A percentile compares a stretch with the other conserved stretches of the same genome.
Evolutionary conservation across 2,329 filamentous ascomycete species (phyloP).

Genomic region (Ploettnerulaceae sp.): DNA sequence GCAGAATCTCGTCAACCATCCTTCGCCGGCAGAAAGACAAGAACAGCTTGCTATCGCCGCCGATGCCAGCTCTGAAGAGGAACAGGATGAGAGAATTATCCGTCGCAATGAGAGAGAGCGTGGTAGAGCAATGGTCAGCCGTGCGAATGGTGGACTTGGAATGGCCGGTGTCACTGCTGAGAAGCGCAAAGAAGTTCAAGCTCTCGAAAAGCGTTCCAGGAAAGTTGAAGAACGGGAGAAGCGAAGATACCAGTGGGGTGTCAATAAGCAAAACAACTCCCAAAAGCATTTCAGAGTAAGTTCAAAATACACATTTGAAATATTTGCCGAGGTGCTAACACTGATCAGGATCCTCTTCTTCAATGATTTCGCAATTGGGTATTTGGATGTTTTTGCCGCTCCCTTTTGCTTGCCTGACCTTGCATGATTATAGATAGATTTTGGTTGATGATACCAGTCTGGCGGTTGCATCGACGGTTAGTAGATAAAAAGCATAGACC

Average conservation of each 20-base stretch:
- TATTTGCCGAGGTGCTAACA: constrained; percentile 18
- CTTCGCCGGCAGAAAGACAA: constrained; percentile 69
- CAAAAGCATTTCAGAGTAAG: constrained; percentile 62
- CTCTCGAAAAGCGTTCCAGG: constrained; percentile 63
- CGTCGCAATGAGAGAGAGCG: constrained; percentile 38
- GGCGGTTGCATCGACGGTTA: constrained; percentile 4
- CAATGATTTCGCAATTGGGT: constrained; percentile 25
- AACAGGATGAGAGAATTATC: constrained; percentile 35
- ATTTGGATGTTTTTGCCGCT: not conserved
- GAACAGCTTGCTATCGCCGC: constrained; percentile 60
- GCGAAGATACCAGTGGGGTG: constrained; percentile 61
- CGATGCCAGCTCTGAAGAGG: constrained; percentile 42
- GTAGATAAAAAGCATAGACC: constrained; percentile 4
- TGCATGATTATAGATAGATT: constrained; percentile 1
- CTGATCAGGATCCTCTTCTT: constrained; percentile 33
- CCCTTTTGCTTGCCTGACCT: not conserved
- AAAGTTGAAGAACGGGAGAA: constrained; percentile 58
- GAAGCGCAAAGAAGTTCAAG: constrained; percentile 64
- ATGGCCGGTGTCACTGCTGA: constrained; percentile 73
- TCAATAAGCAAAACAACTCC: constrained; percentile 67
- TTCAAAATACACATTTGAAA: not conserved
- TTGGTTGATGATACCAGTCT: constrained; percentile 1
- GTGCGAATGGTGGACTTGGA: constrained; percentile 68
- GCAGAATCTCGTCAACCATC: constrained; percentile 86
- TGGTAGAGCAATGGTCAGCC: constrained; percentile 54